These are phyloP conservation scores for Moringa oleifera DNA, from an alignment of 345 rosid genomes.

Conservation along the genomic window DNA sequence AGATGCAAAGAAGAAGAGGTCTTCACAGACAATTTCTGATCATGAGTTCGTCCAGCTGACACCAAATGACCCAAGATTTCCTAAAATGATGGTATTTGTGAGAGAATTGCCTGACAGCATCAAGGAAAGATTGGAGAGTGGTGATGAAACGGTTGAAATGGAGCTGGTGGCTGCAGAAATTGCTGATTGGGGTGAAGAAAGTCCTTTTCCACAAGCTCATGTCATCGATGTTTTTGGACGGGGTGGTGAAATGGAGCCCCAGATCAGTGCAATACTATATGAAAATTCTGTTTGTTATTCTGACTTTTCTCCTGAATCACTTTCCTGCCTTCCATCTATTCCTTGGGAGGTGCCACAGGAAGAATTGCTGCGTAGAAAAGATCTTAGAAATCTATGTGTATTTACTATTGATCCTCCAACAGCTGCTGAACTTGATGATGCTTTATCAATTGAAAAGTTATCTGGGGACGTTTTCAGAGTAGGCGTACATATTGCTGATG, in stretches of 20 bases:
- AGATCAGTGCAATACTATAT: constrained; percentile 60
- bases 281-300: constrained; percentile 57
- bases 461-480: constrained; percentile 54
- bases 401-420: constrained; percentile 73
- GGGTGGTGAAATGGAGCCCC: constrained; percentile 63
- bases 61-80: constrained; percentile 68
- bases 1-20: constrained; percentile 36
- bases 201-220: constrained; percentile 48
- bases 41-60: constrained; percentile 43
- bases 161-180: constrained; percentile 77
- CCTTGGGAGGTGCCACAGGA: constrained; percentile 72
- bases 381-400: constrained; percentile 66
- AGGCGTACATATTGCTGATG: constrained; percentile 92
- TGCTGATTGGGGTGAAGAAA: constrained; percentile 64
- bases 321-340: constrained; percentile 58
- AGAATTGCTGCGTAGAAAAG: constrained; percentile 55
- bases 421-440: constrained; percentile 90
- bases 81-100: constrained; percentile 56
- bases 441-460: constrained; percentile 67
- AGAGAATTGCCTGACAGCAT: constrained; percentile 54
- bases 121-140: constrained; percentile 53
- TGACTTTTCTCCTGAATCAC: constrained; percentile 52
- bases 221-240: constrained; percentile 58
- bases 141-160: constrained; percentile 54
- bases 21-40: constrained; percentile 25